Conservation (phyloP, 305 asterid species). For the Fraxinus sp. region DNA sequence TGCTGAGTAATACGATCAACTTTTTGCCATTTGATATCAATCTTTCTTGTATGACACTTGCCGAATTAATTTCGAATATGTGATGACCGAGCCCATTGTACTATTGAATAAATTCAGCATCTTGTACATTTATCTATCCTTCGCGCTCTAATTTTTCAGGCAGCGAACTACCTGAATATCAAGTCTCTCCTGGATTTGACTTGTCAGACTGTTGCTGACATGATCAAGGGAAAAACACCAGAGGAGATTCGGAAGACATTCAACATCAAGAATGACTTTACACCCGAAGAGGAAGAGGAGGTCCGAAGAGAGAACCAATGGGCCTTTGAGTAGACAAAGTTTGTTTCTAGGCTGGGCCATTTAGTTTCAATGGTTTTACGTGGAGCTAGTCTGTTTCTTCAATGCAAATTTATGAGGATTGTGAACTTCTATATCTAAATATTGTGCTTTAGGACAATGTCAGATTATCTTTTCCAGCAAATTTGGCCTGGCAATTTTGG, state of each 20-base stretch:
- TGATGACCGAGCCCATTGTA: background rate
- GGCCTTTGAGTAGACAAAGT: constrained; percentile 8
- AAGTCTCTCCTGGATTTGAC: constrained; percentile 2
- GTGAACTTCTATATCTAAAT: background rate
- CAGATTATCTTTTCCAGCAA: background rate
- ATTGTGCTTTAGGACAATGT: background rate
- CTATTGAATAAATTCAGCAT: background rate
- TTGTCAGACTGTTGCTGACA: background rate
- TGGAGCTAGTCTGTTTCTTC: background rate
- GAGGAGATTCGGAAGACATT: background rate
- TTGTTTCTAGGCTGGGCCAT: background rate
- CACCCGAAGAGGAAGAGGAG: constrained; percentile 13
- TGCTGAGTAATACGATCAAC: background rate
- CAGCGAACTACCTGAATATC: constrained; percentile 9
- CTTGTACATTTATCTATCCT: background rate
- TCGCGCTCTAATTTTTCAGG: background rate
- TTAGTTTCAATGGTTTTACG: background rate
- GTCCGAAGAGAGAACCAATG: constrained; percentile 2
- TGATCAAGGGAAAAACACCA: constrained; percentile 15
- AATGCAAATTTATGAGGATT: background rate
- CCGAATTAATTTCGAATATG: background rate
- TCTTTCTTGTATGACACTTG: background rate
- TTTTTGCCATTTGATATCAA: background rate
- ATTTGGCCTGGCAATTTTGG: background rate
- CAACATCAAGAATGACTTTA: background rate